Base-by-base conservation (phyloP, 345 rosid genomes). In the Euphorbia peplus region DNA sequence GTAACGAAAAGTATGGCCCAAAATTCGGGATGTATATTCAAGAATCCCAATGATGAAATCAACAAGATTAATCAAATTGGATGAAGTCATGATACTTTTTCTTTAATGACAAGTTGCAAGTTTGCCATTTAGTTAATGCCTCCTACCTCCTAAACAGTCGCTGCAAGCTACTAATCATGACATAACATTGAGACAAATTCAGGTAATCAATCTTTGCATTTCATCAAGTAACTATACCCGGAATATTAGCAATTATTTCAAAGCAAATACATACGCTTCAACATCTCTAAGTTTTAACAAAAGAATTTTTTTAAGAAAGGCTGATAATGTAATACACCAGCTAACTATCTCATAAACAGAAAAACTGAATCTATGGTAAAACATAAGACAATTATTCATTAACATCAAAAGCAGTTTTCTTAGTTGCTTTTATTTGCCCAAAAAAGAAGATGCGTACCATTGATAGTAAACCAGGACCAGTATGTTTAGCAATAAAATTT, bases 381-480 rank as follows among this genome's bases (percentile, higher is more conserved):
- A 14, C 42, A 53, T 9, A 44, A 32, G 22, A 25, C 10, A 52
- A 55, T 58, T 18, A 71, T 26, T 46, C 37, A 64, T 32, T 32
- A 57, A 25, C 56, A 51, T 14, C 9, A 64, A 42, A 22, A 48
- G 44, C 47, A 64, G 30, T 13, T 3, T 9, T 9, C 48, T 44
- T 44, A 44, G 48, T 44, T 44, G 48, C 48, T 44, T 44, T 19
- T 0, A 21, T 35, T 66, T 37, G 57, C n/a, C 22, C 24, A 39
- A 57, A 28, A 28, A 41, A 46, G 35, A 2, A 28, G 21, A 25
- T 4, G 44, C 79, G 77, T 82, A 91, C 99, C 99, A 95, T 91
- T 0, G 99, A 95, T 44, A 92, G 84, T 22, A 91, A 78, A 71
- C 99, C 99, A 15, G 98, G 98, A 15, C 99, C 98, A 50, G 98